Conservation (phyloP, 805 yeast genomes). For the Pichia phayaonensis region DNA sequence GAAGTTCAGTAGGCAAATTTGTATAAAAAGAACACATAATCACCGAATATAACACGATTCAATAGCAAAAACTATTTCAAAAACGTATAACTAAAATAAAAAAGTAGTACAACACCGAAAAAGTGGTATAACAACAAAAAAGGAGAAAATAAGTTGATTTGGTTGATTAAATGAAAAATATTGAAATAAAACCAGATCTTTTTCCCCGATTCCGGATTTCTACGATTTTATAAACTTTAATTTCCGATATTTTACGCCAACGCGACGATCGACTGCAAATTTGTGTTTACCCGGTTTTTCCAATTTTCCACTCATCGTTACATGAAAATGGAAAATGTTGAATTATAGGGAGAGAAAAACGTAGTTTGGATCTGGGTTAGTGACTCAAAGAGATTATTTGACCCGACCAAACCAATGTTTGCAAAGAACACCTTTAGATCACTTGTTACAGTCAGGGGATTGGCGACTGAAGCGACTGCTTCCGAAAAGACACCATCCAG, state of each 20-base stretch:
- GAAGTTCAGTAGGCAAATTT: constrained; percentile 18
- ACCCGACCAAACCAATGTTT: neutral
- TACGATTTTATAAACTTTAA: neutral
- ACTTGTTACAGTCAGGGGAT: neutral
- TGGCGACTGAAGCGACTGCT: neutral
- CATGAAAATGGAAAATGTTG: neutral
- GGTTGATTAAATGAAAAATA: neutral
- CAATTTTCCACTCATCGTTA: neutral
- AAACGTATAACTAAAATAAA: neutral
- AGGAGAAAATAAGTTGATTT: too few species aligned
- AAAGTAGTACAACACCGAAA: too few species aligned
- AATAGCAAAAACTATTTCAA: too few species aligned
- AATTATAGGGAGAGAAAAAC: too few species aligned
- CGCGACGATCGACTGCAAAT: neutral
- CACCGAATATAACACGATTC: neutral
- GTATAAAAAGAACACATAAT: neutral
- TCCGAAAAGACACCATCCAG: neutral
- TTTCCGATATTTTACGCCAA: neutral
- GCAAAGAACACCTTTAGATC: neutral
- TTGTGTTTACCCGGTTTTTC: neutral
- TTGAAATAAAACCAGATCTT: neutral
- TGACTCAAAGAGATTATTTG: neutral
- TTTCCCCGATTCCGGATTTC: neutral
- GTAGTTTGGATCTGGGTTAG: neutral
- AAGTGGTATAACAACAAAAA: too few species aligned